These are phyloP conservation scores for Botrytis paeoniae DNA, from an alignment of 2,329 filamentous ascomycete genomes.

Conservation along the genomic window DNA sequence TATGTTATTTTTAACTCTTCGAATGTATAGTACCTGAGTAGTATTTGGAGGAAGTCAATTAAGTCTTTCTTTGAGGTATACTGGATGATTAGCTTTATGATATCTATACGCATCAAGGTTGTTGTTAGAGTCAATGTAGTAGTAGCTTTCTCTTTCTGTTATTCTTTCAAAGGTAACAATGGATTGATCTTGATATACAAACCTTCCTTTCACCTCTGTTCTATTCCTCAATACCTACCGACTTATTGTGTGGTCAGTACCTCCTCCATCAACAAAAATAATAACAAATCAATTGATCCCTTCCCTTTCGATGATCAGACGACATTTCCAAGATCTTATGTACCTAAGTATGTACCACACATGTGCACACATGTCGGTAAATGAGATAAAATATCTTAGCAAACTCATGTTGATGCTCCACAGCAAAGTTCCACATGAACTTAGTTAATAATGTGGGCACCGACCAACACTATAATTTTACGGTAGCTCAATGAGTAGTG, in stretches of 20 bases:
- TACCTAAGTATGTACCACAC: not conserved
- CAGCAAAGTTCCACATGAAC: not conserved
- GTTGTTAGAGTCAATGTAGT: not conserved
- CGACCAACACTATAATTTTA: not conserved
- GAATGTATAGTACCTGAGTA: not conserved
- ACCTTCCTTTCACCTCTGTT: not conserved
- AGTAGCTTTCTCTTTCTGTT: not conserved
- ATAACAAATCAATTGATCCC: not conserved
- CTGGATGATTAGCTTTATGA: not conserved
- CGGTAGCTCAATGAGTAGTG: not conserved
- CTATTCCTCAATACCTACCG: not conserved
- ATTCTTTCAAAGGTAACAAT: not conserved
- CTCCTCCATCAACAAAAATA: not conserved
- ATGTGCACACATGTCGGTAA: not conserved
- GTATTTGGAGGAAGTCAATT: not conserved
- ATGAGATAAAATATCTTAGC: not conserved
- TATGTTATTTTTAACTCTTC: not conserved
- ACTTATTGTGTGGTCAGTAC: not conserved
- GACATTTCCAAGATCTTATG: constrained; percentile 1
- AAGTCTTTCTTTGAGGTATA: not conserved
- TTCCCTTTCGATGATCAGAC: not conserved
- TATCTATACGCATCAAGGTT: not conserved
- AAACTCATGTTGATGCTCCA: not conserved
- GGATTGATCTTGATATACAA: not conserved
- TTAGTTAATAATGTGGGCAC: not conserved